Evolutionary conservation across 148 eudicot species (phyloP).

Genomic region (Limonium bicolor): DNA sequence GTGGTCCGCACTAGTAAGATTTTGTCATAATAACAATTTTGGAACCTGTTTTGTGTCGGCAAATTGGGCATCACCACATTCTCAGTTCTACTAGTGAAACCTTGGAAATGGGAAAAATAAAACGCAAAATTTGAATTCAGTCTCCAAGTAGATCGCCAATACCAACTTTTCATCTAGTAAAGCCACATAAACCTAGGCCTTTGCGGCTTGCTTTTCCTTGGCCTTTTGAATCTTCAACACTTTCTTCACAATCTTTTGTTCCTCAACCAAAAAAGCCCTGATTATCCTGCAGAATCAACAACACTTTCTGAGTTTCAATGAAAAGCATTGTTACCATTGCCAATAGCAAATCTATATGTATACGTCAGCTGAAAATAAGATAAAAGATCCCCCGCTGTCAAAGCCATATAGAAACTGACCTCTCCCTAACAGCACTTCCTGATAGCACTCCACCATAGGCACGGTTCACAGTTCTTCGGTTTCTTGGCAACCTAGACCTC

Average conservation of each 20-base stretch:
- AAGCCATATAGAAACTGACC: constrained; percentile 10
- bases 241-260: constrained; percentile 81
- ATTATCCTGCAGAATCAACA: constrained; percentile 67
- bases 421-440: constrained; percentile 50
- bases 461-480: constrained; percentile 48
- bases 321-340: background rate
- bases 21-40: too few relatives aligned
- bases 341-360: background rate
- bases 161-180: too few relatives aligned
- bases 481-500: constrained; percentile 41
- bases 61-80: too few relatives aligned
- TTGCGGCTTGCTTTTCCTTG: constrained; percentile 53
- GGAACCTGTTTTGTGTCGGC: too few relatives aligned
- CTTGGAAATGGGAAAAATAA: too few relatives aligned
- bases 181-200: too few relatives aligned
- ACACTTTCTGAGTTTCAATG: too few relatives aligned
- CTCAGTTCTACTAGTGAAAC: too few relatives aligned
- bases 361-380: background rate
- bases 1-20: too few relatives aligned
- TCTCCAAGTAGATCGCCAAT: too few relatives aligned
- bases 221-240: constrained; percentile 76
- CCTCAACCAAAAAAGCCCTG: constrained; percentile 67
- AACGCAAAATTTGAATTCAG: too few relatives aligned
- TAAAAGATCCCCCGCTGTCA: background rate
- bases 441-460: constrained; percentile 50